Evolutionary conservation across 2,329 filamentous ascomycete genomes (phyloP), one percentile per base, ranked within the genome.

Genomic region (Sporothrix globosa): DNA sequence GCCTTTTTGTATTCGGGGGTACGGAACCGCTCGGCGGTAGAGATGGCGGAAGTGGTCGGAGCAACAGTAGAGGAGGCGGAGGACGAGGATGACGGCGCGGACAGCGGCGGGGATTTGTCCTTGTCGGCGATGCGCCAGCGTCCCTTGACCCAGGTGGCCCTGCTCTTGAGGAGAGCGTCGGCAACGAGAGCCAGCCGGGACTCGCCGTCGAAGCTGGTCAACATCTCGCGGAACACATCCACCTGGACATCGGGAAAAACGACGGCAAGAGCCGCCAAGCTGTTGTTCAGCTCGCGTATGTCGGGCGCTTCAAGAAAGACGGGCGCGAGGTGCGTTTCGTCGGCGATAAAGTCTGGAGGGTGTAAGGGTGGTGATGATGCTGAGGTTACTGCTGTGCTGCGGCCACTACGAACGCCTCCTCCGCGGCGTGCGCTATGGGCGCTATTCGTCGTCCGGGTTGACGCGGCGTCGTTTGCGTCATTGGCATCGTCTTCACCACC

Each of bases 191-290:
- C 90, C 30, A 95, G 81, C 74, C 91, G 84, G 73, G 91, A 95
- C 79, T 94, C 91, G 75, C 90, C 88, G 75, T 90, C 90, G 77
- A 94, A 91, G 76, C 84, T 91, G 52, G 85, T 81, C 65, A 96
- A 87, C 86, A 96, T 91, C 81, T 95, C 92, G 58, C 92, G 87
- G 77, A 96, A 92, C 21, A 94, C 92, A 74, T 94, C 91, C 72
- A 92, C 84, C 79, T 93, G 90, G n/a, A 94, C 84, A 79, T 94
- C 88, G 39, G 92, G 92, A 74, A 96, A 96, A 10, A 94, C 85
- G 63, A 87, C 87, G 27, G 88, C 87, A 56, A 96, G 85, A 14
- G 85, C 87, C 72, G 87, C 86, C 73, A 96, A 87, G 75, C 88
- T 86, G 67, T 83, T 83, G 80, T 95, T 95, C 65, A 95, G 84